phyloP scores from a whole-genome alignment of 495 filamentous ascomycete genomes.

The Daldinia grandis region DNA sequence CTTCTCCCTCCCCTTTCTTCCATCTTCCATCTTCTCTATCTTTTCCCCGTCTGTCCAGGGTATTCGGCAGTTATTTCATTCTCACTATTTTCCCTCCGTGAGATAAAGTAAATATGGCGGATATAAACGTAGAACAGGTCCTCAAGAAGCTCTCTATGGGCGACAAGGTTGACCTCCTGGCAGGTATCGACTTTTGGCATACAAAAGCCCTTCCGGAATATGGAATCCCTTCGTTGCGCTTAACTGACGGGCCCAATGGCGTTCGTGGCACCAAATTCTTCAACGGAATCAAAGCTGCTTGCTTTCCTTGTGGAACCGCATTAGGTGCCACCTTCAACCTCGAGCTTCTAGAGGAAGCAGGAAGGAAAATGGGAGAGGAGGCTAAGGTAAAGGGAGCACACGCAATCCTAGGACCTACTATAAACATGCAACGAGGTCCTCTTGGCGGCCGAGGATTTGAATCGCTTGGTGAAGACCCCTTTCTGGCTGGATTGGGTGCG shows the following conservation, averaged over 20 bases:
- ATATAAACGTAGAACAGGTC: slow-evolving; percentile 68
- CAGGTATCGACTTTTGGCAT: slow-evolving; percentile 73
- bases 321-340: slow-evolving; percentile 77
- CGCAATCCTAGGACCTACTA: slow-evolving; percentile 76
- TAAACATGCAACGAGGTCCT: slow-evolving; percentile 79
- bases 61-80: not conserved
- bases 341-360: slow-evolving; percentile 66
- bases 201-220: slow-evolving; percentile 64
- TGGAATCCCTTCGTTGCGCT: slow-evolving; percentile 68
- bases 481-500: slow-evolving; percentile 73
- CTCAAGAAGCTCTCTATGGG: slow-evolving; percentile 67
- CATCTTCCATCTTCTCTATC: not conserved
- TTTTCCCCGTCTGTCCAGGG: not conserved
- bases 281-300: slow-evolving; percentile 72
- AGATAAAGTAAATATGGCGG: slow-evolving; percentile 54
- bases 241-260: slow-evolving; percentile 80
- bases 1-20: not conserved
- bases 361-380: slow-evolving; percentile 71
- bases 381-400: slow-evolving; percentile 74
- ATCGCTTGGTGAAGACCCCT: slow-evolving; percentile 76
- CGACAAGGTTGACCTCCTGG: slow-evolving; percentile 70
- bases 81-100: not conserved
- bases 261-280: slow-evolving; percentile 78
- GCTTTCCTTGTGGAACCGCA: slow-evolving; percentile 73
- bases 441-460: slow-evolving; percentile 83